phyloP scores from a whole-genome alignment of 2,329 filamentous ascomycete genomes.

The Penicillium polonicum region DNA sequence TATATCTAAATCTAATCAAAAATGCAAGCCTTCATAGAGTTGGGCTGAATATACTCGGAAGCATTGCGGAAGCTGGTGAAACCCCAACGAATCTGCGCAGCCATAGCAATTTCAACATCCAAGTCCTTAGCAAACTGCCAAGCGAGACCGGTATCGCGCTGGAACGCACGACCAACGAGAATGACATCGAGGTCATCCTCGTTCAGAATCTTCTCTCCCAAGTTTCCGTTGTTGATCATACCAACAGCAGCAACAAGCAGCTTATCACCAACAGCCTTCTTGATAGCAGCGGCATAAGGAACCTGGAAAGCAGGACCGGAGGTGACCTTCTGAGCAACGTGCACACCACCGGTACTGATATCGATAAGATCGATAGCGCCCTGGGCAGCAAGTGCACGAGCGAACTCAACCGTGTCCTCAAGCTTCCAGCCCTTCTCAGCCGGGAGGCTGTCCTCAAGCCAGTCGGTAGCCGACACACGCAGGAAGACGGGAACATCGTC shows the following conservation, averaged over 20 bases:
- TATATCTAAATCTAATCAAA: constrained; percentile 27
- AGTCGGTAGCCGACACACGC: constrained; percentile 71
- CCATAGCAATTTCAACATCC: constrained; percentile 32
- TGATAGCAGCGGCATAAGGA: constrained; percentile 68
- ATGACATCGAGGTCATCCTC: constrained; percentile 62
- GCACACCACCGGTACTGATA: constrained; percentile 73
- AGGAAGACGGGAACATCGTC: constrained; percentile 68
- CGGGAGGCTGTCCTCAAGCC: constrained; percentile 64
- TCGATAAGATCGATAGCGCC: constrained; percentile 79
- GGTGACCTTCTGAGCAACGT: constrained; percentile 46
- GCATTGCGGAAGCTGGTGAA: constrained; percentile 31
- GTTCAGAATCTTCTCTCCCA: constrained; percentile 63
- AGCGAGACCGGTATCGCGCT: constrained; percentile 26
- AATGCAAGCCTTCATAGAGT: constrained; percentile 26
- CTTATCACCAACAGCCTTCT: constrained; percentile 69
- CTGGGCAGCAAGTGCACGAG: constrained; percentile 63
- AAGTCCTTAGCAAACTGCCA: constrained; percentile 33
- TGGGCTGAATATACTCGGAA: constrained; percentile 28
- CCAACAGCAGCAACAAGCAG: constrained; percentile 75
- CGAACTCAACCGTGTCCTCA: constrained; percentile 63
- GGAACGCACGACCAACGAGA: constrained; percentile 46
- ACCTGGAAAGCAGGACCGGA: constrained; percentile 68
- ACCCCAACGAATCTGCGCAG: constrained; percentile 34
- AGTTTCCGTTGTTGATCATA: constrained; percentile 65
- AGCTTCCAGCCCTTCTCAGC: constrained; percentile 65